Conservation (phyloP, 1,284 basidiomycete species). For the Meripilus lineatus region DNA sequence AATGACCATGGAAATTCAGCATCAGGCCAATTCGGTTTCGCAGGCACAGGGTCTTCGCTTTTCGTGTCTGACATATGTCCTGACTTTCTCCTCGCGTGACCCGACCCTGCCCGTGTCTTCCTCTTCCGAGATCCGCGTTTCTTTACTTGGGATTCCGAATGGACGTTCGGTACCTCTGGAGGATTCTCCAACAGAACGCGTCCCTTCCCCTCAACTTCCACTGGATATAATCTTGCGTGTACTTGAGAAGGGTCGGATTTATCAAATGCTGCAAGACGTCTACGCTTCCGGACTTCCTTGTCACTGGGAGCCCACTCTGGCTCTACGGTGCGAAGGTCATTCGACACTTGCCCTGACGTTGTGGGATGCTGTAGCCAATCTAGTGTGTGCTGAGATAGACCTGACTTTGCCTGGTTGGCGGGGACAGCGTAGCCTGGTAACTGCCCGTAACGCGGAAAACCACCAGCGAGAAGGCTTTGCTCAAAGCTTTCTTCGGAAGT, state of each 20-base stretch:
- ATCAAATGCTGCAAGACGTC: conserved; percentile 58
- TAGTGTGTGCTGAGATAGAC: conserved; percentile 26
- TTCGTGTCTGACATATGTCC: conserved; percentile 44
- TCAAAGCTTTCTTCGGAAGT: conserved; percentile 80
- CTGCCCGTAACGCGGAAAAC: conserved; percentile 61
- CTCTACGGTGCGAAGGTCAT: conserved; percentile 21
- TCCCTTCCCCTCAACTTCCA: conserved; percentile 62
- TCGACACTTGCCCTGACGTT: conserved; percentile 34
- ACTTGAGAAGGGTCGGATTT: conserved; percentile 17
- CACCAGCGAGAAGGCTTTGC: conserved; percentile 72
- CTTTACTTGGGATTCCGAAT: conserved; percentile 27
- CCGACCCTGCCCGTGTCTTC: conserved; percentile 21
- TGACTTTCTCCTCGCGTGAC: conserved; percentile 40
- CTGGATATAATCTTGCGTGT: conserved; percentile 52
- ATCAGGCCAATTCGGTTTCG: conserved; percentile 72
- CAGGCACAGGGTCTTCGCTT: conserved; percentile 16
- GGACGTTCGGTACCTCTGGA: conserved; percentile 23
- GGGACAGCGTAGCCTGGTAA: conserved; percentile 25
- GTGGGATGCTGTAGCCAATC: conserved; percentile 37
- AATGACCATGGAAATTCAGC: conserved; percentile 62
- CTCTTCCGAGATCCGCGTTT: conserved; percentile 29
- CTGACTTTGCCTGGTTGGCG: conserved; percentile 13
- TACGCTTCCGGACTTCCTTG: conserved; percentile 58
- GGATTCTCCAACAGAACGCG: conserved; percentile 55
- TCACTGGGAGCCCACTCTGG: conserved; percentile 39